Percentiles rank a stretch among this genome's conserved stretches.
Conservation (phyloP, 306 rosid species). For the Castanea mollissima region DNA sequence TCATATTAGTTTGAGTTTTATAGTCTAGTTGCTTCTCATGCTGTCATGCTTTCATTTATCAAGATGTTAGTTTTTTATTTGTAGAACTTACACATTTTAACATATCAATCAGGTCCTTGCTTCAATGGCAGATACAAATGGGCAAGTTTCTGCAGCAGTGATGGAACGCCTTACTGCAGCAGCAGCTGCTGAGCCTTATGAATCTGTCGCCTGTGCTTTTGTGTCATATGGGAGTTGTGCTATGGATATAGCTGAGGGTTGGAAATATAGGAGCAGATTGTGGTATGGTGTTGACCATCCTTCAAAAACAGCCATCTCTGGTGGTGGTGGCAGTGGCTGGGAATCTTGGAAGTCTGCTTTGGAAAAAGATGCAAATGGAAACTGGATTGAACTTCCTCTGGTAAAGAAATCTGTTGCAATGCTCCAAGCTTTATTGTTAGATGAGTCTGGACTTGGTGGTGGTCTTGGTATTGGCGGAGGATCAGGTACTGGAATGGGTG, state of each 20-base stretch:
- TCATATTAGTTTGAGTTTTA: constrained; percentile 12
- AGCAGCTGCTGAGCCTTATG: constrained; percentile 94
- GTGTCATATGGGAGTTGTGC: constrained; percentile 92
- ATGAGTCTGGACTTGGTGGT: constrained; percentile 95
- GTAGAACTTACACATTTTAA: constrained; percentile 21
- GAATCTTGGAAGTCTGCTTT: constrained; percentile 71
- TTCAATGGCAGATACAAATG: constrained; percentile 91
- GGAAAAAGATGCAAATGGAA: constrained; percentile 82
- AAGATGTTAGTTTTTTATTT: constrained; percentile 10
- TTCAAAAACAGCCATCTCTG: constrained; percentile 49
- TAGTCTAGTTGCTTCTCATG: constrained; percentile 5
- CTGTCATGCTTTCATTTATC: constrained; percentile 4
- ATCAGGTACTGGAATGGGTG: constrained; percentile 99
- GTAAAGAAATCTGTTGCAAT: constrained; percentile 86
- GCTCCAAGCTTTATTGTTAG: constrained; percentile 93
- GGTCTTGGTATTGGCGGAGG: constrained; percentile 99
- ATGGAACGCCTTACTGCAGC: constrained; percentile 96
- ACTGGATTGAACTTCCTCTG: constrained; percentile 90
- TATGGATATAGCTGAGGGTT: constrained; percentile 79
- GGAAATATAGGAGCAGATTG: constrained; percentile 92
- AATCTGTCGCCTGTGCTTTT: constrained; percentile 87
- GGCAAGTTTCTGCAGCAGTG: constrained; percentile 67
- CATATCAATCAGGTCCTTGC: constrained; percentile 63
- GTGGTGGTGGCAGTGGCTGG: constrained; percentile 97
- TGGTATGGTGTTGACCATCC: constrained; percentile 98